Percentiles rank a stretch among this genome's conserved stretches.
Conservation (phyloP, 2,329 filamentous ascomycete genomes). For the Sclerotinia sclerotiorum region DNA sequence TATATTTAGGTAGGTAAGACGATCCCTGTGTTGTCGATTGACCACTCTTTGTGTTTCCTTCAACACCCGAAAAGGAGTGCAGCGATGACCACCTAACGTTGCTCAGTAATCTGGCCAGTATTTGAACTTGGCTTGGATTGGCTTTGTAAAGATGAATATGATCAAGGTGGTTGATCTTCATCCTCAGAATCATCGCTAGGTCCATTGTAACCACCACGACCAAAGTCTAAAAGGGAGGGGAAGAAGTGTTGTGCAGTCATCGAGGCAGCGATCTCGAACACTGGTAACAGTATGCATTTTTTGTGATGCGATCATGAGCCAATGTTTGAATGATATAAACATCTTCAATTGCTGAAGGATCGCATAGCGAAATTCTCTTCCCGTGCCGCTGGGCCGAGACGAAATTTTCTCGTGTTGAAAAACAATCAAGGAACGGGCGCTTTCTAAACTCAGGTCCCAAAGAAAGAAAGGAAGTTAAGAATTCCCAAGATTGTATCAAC, state of each 20-base stretch:
- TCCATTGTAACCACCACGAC: slow-evolving; percentile 7
- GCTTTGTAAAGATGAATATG: background rate
- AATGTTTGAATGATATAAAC: background rate
- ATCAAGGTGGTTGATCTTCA: background rate
- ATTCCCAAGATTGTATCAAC: background rate
- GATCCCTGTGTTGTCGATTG: background rate
- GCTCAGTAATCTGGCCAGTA: background rate
- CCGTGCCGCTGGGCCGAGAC: background rate
- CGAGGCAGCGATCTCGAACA: background rate
- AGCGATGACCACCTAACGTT: background rate
- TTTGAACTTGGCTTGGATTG: no score
- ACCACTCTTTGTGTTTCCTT: background rate
- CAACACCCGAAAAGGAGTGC: background rate
- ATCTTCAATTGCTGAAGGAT: slow-evolving; percentile 1
- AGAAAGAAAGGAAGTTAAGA: background rate
- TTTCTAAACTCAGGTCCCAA: background rate
- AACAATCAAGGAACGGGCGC: background rate
- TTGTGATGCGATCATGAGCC: background rate
- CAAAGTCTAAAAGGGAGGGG: background rate
- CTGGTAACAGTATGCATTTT: no score
- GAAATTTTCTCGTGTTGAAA: background rate
- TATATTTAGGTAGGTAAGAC: background rate
- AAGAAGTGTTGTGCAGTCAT: background rate
- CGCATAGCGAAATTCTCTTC: background rate
- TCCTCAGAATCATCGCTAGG: slow-evolving; percentile 1